Base-by-base conservation (phyloP, 148 eudicot genomes). In the Beta vulgaris region DNA sequence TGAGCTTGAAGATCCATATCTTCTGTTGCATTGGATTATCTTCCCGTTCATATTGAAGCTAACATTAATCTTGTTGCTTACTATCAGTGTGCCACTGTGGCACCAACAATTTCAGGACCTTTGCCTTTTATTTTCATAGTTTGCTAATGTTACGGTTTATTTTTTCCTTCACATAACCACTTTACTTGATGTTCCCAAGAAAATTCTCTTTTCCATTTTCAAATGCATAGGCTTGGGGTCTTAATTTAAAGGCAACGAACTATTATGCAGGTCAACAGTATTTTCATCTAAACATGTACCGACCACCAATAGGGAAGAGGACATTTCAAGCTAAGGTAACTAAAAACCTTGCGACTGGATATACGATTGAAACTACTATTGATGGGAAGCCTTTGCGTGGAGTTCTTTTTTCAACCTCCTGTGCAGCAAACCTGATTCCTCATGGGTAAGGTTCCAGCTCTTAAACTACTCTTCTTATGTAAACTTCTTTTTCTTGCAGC, bases 341-440 rank as follows among this genome's bases (percentile, higher is more conserved):
- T 46, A 85, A 80, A 81, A 81, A 83, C 76, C 77, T 87, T 81
- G 77, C 84, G 72, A 85, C 74, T 78, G 92, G 92, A 71, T 88
- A 76, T 77, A 85, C 88, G 8, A 87, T 95, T 69, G 98, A 95
- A 79, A 88, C 98, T 44, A 71, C 88, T 66, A 91, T 95, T 51
- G 99, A 95, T 79, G 99, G 98, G 60, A 91, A 85, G 84, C 86
- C 86, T 69, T 85, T 95, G 51, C 97, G 90, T 73, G 99, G 99
- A 83, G 64, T 95, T 74, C 80, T 95, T 23, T 91, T 95, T 79
- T 78, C 94, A 66, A 87, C 74, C 74, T 68, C 68, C 67, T 71
- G 81, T 39, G 39, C 73, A 15, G 53, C 73, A 61, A 78, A 62
- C 59, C 76, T 72, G 69, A 84, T 69, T 79, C 64, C 77, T 39